Conservation (phyloP, 1,284 basidiomycete genomes). For the Schizophyllum commune region DNA sequence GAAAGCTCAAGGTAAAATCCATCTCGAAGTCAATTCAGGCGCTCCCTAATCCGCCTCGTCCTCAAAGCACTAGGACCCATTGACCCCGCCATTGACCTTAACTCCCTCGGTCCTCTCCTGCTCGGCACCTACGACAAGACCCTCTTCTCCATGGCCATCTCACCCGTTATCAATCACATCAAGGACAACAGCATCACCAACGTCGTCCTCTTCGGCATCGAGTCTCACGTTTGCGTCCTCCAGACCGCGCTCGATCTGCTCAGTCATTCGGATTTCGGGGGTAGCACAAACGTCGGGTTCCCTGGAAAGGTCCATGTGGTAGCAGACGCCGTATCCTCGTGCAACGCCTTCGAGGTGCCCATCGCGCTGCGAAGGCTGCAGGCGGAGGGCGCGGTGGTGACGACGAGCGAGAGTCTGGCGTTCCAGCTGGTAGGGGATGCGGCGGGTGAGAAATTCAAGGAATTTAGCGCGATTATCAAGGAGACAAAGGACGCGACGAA, state of each 20-base stretch:
- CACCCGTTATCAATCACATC: slow-evolving; percentile 53
- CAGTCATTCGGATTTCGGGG: slow-evolving; percentile 16
- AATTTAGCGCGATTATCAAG: slow-evolving; percentile 69
- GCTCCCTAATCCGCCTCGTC: slow-evolving; percentile 3
- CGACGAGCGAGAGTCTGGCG: slow-evolving; percentile 75
- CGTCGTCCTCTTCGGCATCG: slow-evolving; percentile 81
- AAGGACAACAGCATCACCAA: slow-evolving; percentile 41
- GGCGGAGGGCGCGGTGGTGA: slow-evolving; percentile 68
- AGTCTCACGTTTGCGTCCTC: slow-evolving; percentile 87
- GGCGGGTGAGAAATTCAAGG: slow-evolving; percentile 61
- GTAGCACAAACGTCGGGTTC: neutral
- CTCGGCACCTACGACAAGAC: slow-evolving; percentile 64
- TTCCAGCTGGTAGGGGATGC: slow-evolving; percentile 79
- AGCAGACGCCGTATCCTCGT: slow-evolving; percentile 81
- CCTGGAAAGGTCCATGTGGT: slow-evolving; percentile 51
- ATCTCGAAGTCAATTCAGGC: too few species aligned
- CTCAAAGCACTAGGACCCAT: slow-evolving; percentile 63
- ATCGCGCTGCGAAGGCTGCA: slow-evolving; percentile 52
- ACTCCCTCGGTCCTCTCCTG: slow-evolving; percentile 47
- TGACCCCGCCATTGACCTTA: slow-evolving; percentile 56
- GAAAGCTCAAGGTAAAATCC: slow-evolving; percentile 58
- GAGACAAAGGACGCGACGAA: slow-evolving; percentile 63
- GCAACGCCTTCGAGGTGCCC: slow-evolving; percentile 65
- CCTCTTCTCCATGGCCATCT: slow-evolving; percentile 78
- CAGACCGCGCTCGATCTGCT: slow-evolving; percentile 74